A percentile compares a stretch with the other conserved stretches of the same genome.
Evolutionary conservation across 148 eudicot species (phyloP).

Genomic region (Cornus kousa): DNA sequence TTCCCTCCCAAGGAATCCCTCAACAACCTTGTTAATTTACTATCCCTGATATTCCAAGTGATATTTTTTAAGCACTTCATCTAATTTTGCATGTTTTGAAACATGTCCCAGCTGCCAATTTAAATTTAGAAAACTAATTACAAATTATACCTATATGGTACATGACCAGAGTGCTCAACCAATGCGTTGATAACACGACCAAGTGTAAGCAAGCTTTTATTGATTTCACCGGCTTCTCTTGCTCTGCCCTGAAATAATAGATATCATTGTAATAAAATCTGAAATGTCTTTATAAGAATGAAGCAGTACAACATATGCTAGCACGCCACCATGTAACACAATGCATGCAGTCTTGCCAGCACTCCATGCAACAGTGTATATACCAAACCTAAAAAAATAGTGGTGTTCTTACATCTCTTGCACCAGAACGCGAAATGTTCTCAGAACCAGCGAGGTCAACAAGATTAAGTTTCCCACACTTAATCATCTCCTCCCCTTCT

Average conservation of each 20-base stretch:
- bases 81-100: not conserved
- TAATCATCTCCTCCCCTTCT: conserved; percentile 99
- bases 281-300: not conserved
- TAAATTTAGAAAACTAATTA: not conserved
- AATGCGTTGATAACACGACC: conserved; percentile 95
- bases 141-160: conserved; percentile 73
- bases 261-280: not conserved
- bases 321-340: not conserved
- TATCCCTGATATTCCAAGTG: conserved; percentile 57
- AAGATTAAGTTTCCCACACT: conserved; percentile 96
- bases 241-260: conserved; percentile 74
- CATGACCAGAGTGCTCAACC: conserved; percentile 97
- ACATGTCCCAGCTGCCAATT: not conserved
- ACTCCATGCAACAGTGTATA: not conserved
- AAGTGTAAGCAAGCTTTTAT: conserved; percentile 95
- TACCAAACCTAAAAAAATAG: not conserved
- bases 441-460: conserved; percentile 99
- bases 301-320: not conserved
- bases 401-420: conserved; percentile 66
- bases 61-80: not conserved
- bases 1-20: conserved; percentile 99
- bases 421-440: conserved; percentile 98
- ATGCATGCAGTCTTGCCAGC: not conserved
- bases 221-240: conserved; percentile 98
- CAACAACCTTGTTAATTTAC: conserved; percentile 90